Evolutionary conservation across 2,329 filamentous ascomycete genomes (phyloP).

Genomic region (Paraphaeosphaeria minitans): DNA sequence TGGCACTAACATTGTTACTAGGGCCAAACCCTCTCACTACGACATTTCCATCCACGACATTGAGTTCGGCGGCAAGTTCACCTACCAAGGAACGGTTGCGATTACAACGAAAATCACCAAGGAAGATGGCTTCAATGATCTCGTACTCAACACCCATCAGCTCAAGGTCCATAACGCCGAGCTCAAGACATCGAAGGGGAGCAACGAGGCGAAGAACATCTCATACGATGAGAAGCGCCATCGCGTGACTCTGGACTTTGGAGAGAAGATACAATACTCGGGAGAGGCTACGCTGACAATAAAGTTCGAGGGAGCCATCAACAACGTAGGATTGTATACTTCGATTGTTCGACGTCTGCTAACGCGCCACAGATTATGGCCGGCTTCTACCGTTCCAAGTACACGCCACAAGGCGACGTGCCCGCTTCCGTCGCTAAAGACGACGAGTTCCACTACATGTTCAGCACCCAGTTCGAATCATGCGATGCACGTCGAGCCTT

Average conservation of each 20-base stretch:
- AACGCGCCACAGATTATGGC: slow-evolving; percentile 64
- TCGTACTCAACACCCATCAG: slow-evolving; percentile 85
- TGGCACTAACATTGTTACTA: slow-evolving; percentile 39
- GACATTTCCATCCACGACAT: slow-evolving; percentile 79
- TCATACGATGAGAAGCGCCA: slow-evolving; percentile 84
- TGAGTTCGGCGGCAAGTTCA: slow-evolving; percentile 73
- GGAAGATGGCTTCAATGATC: slow-evolving; percentile 66
- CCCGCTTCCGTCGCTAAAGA: slow-evolving; percentile 78
- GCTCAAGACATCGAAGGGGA: slow-evolving; percentile 62
- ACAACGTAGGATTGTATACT: slow-evolving; percentile 63
- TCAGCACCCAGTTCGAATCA: slow-evolving; percentile 97
- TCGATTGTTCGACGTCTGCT: background rate
- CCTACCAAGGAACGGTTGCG: slow-evolving; percentile 82
- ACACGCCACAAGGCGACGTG: slow-evolving; percentile 77
- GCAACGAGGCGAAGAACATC: slow-evolving; percentile 68
- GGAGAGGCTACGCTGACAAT: slow-evolving; percentile 71
- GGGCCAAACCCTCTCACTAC: slow-evolving; percentile 86
- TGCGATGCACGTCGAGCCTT: slow-evolving; percentile 94
- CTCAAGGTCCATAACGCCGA: slow-evolving; percentile 75
- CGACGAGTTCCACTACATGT: slow-evolving; percentile 67
- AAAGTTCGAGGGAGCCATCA: slow-evolving; percentile 80
- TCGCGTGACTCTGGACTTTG: slow-evolving; percentile 78
- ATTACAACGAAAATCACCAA: slow-evolving; percentile 77
- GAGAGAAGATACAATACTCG: slow-evolving; percentile 70
- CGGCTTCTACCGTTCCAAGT: slow-evolving; percentile 92